Percentiles rank a stretch among this genome's conserved stretches.
These are phyloP conservation scores for Diatrype stigma DNA, from an alignment of 2,329 filamentous ascomycete genomes.

Conservation along the genomic window DNA sequence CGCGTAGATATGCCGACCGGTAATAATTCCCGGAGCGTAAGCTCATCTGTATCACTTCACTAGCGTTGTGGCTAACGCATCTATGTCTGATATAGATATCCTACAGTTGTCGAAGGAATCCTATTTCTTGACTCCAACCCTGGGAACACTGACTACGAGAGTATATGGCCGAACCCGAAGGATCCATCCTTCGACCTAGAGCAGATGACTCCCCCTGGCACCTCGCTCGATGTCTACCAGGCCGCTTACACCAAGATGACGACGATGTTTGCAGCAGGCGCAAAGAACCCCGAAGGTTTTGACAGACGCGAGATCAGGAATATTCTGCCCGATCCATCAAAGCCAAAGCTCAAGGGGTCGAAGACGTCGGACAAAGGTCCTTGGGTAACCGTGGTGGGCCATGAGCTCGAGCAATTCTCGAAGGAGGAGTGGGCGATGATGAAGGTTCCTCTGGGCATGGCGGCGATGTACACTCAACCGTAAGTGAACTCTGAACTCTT, in stretches of 20 bases:
- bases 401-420: conserved; percentile 26
- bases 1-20: conserved; percentile 26
- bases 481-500: conserved; percentile 18
- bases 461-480: conserved; percentile 26
- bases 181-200: conserved; percentile 19
- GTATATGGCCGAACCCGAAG: conserved; percentile 24
- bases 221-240: conserved; percentile 24
- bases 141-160: conserved; percentile 24
- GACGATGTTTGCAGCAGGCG: conserved; percentile 22
- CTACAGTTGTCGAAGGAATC: conserved; percentile 20
- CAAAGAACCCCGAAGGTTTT: conserved; percentile 26
- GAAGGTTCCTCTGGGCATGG: conserved; percentile 26
- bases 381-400: conserved; percentile 25
- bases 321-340: conserved; percentile 22
- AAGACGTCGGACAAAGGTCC: conserved; percentile 19
- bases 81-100: conserved; percentile 10
- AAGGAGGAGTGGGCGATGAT: conserved; percentile 25
- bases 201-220: conserved; percentile 18
- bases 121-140: conserved; percentile 31
- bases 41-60: neutral
- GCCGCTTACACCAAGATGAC: conserved; percentile 21
- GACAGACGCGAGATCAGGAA: conserved; percentile 20
- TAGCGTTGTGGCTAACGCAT: conserved; percentile 1
- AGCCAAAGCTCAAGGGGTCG: conserved; percentile 22
- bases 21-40: conserved; percentile 6